Evolutionary conservation across 73 alveolate genomes (phyloP).

Genomic region (Uronychia binucleata): DNA sequence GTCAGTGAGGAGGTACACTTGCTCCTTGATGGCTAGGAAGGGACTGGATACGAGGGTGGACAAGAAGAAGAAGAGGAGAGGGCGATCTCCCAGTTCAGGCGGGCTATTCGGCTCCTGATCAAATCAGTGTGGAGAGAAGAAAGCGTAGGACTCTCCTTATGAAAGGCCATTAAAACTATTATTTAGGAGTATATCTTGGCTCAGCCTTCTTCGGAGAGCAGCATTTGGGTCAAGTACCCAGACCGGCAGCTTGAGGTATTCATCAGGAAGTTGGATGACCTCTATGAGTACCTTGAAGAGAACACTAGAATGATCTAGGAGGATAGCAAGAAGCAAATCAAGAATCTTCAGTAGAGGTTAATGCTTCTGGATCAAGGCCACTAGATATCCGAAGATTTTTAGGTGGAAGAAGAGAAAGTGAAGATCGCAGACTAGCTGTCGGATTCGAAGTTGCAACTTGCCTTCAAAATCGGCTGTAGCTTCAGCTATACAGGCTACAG

Average conservation of each 20-base stretch:
- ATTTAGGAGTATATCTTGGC: no score
- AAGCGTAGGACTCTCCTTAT: background rate
- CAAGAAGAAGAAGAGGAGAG: no score
- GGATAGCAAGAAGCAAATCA: background rate
- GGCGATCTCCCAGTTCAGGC: no score
- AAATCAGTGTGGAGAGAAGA: background rate
- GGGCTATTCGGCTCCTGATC: background rate
- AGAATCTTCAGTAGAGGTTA: no score
- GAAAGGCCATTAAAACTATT: background rate
- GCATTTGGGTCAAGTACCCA: background rate
- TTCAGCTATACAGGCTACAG: constrained; percentile 10
- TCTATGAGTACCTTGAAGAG: background rate
- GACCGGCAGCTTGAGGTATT: background rate
- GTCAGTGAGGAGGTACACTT: no score
- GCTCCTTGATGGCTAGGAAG: no score
- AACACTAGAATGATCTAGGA: background rate
- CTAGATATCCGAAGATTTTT: background rate
- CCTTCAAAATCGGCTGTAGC: constrained; percentile 11
- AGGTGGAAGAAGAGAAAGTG: background rate
- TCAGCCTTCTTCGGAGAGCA: background rate
- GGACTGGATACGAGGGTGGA: no score
- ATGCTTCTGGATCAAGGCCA: background rate
- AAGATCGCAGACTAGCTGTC: background rate
- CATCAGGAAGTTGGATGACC: background rate
- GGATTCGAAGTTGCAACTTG: background rate